Percentiles rank a stretch among this genome's conserved stretches.
phyloP scores from a whole-genome alignment of 768 basidiomycete species.

The Mycena albidolilacea region DNA sequence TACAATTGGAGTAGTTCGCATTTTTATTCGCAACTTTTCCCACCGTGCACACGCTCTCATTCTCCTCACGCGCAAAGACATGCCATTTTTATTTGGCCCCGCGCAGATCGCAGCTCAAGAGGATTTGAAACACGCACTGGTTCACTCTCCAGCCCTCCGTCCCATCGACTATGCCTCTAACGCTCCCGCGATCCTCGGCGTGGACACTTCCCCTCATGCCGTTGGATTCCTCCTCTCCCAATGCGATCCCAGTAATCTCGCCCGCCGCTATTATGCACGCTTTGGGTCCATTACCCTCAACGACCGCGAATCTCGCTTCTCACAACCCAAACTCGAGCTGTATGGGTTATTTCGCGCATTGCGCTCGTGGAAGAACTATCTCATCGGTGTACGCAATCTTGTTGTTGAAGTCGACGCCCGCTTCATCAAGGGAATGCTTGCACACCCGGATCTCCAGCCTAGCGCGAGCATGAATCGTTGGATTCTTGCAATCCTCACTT shows the following conservation, averaged over 20 bases:
- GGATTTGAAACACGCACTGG: constrained; percentile 16
- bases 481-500: constrained; percentile 50
- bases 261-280: neutral
- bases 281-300: constrained; percentile 59
- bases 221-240: constrained; percentile 57
- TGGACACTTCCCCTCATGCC: constrained; percentile 53
- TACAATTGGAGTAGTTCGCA: constrained; percentile 4
- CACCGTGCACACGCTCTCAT: constrained; percentile 5
- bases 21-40: constrained; percentile 3
- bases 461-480: constrained; percentile 53
- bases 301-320: constrained; percentile 49
- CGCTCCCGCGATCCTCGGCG: constrained; percentile 50
- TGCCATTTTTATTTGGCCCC: constrained; percentile 5
- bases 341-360: constrained; percentile 51
- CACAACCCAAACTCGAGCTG: constrained; percentile 57
- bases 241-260: constrained; percentile 1
- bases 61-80: neutral
- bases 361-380: constrained; percentile 28
- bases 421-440: constrained; percentile 53
- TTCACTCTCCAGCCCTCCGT: constrained; percentile 34
- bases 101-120: neutral
- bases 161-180: constrained; percentile 44
- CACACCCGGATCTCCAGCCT: constrained; percentile 51
- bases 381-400: constrained; percentile 48
- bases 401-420: constrained; percentile 50